A percentile compares a stretch with the other conserved stretches of the same genome.
Evolutionary conservation across 192 early-diverging fungal species (phyloP).

Genomic region (Rhizoclosmatium sp.): DNA sequence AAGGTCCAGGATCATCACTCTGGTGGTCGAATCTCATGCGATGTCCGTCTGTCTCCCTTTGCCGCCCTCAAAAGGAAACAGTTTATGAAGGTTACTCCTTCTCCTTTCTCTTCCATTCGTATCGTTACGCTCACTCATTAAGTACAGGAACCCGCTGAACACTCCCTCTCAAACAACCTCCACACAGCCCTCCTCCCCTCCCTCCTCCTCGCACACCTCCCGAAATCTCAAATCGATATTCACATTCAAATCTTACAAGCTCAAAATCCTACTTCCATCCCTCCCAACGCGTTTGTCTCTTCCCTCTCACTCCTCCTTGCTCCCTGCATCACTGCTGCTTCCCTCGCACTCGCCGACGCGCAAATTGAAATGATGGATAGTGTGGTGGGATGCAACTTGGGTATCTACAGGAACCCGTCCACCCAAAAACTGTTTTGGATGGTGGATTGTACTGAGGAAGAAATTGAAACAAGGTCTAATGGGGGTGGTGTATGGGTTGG

Average conservation of each 20-base stretch:
- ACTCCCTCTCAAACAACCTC: slow-evolving; percentile 7
- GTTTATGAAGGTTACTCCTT: slow-evolving; percentile 49
- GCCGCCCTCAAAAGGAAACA: slow-evolving; percentile 62
- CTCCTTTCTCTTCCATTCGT: slow-evolving; percentile 9
- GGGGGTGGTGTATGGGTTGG: slow-evolving; percentile 53
- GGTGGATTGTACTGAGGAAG: slow-evolving; percentile 58
- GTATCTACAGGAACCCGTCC: slow-evolving; percentile 35
- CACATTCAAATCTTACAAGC: slow-evolving; percentile 74
- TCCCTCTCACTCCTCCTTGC: slow-evolving; percentile 60
- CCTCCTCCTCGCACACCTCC: slow-evolving; percentile 72
- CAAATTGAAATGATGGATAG: slow-evolving; percentile 86
- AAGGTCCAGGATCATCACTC: slow-evolving; percentile 48
- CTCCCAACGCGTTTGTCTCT: slow-evolving; percentile 41
- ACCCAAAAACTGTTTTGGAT: slow-evolving; percentile 19
- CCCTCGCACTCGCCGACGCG: slow-evolving; percentile 76
- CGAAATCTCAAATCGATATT: slow-evolving; percentile 79
- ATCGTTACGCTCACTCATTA: background rate
- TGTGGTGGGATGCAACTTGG: slow-evolving; percentile 79
- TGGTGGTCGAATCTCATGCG: slow-evolving; percentile 70
- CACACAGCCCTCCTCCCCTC: slow-evolving; percentile 68
- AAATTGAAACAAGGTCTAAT: slow-evolving; percentile 52
- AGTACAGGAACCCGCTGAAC: slow-evolving; percentile 5
- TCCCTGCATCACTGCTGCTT: slow-evolving; percentile 70
- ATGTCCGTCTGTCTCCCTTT: slow-evolving; percentile 82
- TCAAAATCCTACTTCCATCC: slow-evolving; percentile 60